Percentiles rank a stretch among this genome's conserved stretches.
These are phyloP conservation scores for Apiotrichum akiyoshidainum DNA, from an alignment of 1,284 basidiomycete genomes.

Conservation along the genomic window DNA sequence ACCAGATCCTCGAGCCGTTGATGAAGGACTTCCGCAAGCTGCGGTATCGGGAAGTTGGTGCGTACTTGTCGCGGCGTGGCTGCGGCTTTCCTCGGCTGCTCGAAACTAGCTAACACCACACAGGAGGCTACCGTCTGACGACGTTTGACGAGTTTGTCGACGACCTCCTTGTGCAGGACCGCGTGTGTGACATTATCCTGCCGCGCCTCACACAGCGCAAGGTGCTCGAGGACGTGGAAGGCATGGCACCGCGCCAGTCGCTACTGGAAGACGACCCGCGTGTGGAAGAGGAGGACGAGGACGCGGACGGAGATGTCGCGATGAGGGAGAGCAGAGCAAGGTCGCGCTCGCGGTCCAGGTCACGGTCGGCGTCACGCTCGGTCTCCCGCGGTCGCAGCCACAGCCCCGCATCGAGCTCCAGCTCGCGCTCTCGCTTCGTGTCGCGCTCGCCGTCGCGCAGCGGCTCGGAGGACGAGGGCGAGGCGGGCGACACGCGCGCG, in stretches of 20 bases:
- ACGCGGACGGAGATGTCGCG: slow-evolving; percentile 16
- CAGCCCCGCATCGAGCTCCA: slow-evolving; percentile 8
- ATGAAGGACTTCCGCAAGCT: slow-evolving; percentile 92
- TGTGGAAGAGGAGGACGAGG: slow-evolving; percentile 20
- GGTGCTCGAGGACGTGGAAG: slow-evolving; percentile 86
- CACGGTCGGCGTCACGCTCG: slow-evolving; percentile 29
- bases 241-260: slow-evolving; percentile 76
- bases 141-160: slow-evolving; percentile 93
- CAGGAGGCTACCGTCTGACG: slow-evolving; percentile 69
- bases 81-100: neutral
- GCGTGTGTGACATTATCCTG: slow-evolving; percentile 94
- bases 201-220: slow-evolving; percentile 82
- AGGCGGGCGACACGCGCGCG: slow-evolving; percentile 42
- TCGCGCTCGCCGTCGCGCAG: slow-evolving; percentile 48
- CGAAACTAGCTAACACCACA: slow-evolving; percentile 49
- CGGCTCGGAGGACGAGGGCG: slow-evolving; percentile 24
- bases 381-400: slow-evolving; percentile 11
- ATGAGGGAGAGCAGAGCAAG: slow-evolving; percentile 14
- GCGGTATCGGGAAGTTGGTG: slow-evolving; percentile 73
- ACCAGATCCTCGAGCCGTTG: slow-evolving; percentile 87
- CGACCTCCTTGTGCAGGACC: slow-evolving; percentile 76
- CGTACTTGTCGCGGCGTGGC: slow-evolving; percentile 32
- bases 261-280: slow-evolving; percentile 54
- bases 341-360: slow-evolving; percentile 19
- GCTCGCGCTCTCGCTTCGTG: slow-evolving; percentile 31